Conservation (phyloP, 768 basidiomycete species). For the Tylopilus sp. region DNA sequence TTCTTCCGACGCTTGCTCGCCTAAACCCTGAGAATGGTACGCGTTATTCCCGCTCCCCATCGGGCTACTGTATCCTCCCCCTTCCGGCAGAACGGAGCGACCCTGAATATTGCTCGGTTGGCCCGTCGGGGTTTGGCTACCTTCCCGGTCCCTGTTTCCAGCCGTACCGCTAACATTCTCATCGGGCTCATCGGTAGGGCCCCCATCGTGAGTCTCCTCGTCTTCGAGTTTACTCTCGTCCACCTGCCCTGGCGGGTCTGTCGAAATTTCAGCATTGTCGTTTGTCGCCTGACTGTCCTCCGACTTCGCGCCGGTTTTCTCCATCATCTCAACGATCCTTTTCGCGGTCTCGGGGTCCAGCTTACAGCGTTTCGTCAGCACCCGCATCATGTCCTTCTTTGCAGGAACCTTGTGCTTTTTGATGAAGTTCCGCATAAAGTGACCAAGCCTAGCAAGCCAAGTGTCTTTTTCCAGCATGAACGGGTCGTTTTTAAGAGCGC, state of each 20-base stretch:
- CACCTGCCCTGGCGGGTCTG: too few species aligned
- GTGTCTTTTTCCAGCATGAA: constrained; percentile 12
- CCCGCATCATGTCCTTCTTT: constrained; percentile 14
- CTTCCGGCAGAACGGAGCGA: background rate
- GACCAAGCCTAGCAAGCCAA: constrained; percentile 19
- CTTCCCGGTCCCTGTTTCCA: background rate
- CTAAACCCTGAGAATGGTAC: background rate
- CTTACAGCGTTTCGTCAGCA: constrained; percentile 24
- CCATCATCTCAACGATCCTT: constrained; percentile 22
- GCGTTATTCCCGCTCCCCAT: background rate
- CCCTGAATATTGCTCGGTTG: background rate
- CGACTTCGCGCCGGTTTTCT: constrained; percentile 7
- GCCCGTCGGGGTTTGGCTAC: background rate
- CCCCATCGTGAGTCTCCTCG: background rate
- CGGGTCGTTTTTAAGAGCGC: constrained; percentile 11
- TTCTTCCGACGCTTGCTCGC: background rate
- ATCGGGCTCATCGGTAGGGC: background rate
- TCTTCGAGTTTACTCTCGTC: too few species aligned
- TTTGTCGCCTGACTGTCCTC: background rate
- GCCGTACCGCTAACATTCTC: background rate
- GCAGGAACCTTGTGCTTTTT: constrained; percentile 11
- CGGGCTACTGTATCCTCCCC: background rate
- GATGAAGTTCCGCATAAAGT: constrained; percentile 15
- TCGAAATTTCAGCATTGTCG: too few species aligned
- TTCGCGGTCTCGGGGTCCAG: constrained; percentile 25